Conservation (phyloP, 163 green algal genomes). For the Chlorella variabilis region DNA sequence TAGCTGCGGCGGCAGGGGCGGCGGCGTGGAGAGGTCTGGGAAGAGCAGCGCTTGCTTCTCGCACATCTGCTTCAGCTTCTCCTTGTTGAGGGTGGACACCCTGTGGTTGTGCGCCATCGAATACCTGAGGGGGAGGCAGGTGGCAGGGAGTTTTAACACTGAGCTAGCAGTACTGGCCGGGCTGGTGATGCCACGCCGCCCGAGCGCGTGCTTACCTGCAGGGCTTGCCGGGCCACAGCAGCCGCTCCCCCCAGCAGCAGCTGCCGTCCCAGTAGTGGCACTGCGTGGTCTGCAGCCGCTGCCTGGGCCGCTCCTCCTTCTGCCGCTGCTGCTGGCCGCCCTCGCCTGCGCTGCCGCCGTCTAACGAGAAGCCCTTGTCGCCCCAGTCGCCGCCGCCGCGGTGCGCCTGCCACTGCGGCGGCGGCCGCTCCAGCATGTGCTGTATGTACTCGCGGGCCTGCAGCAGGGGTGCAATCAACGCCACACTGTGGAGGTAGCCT, state of each 20-base stretch:
- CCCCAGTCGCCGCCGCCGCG: slow-evolving; percentile 37
- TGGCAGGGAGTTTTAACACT: neutral
- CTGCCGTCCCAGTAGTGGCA: slow-evolving; percentile 39
- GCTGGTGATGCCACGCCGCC: too few species aligned
- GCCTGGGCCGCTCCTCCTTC: too few species aligned
- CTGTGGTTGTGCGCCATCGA: neutral
- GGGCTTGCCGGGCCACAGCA: slow-evolving; percentile 32
- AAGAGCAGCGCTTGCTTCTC: neutral
- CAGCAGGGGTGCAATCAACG: too few species aligned
- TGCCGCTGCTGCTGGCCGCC: neutral
- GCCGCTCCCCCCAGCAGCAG: slow-evolving; percentile 32
- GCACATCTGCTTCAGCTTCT: slow-evolving; percentile 25
- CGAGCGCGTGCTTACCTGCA: slow-evolving; percentile 38
- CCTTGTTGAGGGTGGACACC: slow-evolving; percentile 23
- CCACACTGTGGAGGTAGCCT: too few species aligned
- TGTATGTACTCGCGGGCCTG: slow-evolving; percentile 23
- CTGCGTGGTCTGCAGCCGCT: slow-evolving; percentile 1
- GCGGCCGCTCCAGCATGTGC: slow-evolving; percentile 28
- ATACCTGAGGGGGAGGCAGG: neutral
- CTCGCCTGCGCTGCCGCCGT: neutral
- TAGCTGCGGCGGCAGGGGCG: neutral
- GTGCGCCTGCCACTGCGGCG: slow-evolving; percentile 44
- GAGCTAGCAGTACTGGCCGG: neutral
- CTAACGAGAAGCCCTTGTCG: slow-evolving; percentile 17
- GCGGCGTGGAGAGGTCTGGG: neutral